Evolutionary conservation across 164 flowering plant genomes (phyloP), one percentile per base, ranked within the genome.

Genomic region (Taxillus chinensis): DNA sequence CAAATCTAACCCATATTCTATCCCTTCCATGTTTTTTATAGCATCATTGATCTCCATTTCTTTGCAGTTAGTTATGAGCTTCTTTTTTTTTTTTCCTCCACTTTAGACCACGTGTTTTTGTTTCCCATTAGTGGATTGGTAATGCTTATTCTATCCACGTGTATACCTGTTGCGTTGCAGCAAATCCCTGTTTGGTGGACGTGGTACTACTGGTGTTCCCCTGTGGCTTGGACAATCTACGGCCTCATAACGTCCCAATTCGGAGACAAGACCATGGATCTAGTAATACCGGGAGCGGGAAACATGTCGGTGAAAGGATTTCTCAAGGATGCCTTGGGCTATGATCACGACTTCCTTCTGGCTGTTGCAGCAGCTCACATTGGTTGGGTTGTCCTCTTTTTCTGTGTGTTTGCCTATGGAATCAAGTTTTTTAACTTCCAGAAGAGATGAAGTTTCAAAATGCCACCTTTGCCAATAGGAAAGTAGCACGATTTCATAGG

Each of bases 111-210:
- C 27, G 2, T 27, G 27, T 27, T 27, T 27, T 27, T 27, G 27
- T 27, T 27, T 27, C 27, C 27, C 27, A 27, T 27, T 27, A 27
- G 27, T 27, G 27, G 27, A 27, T 27, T 27, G 27, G 27, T 27
- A 2, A 27, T 27, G 27, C 27, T 27, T 27, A 27, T 27, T 27
- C 27, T 58, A 46, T 50, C 4, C 15, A 38, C 8, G 27, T n/a
- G 3, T 8, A 5, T 48, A 9, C 38, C 7, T 7, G 10, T 53
- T 76, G 79, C 85, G 10, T 53, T 76, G 79, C 85, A 90, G 97
- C 77, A 70, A 78, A 81, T 87, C 48, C 97, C 97, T 3, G 61
- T 84, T 12, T 87, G 95, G 95, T 90, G 92, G 90, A 87, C 95
- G 55, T 90, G 96, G 96, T 90, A 84, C 72, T 90, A 84, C 73